phyloP scores from a whole-genome alignment of 1,139 yeast species.

The Suhomyces taliae region DNA sequence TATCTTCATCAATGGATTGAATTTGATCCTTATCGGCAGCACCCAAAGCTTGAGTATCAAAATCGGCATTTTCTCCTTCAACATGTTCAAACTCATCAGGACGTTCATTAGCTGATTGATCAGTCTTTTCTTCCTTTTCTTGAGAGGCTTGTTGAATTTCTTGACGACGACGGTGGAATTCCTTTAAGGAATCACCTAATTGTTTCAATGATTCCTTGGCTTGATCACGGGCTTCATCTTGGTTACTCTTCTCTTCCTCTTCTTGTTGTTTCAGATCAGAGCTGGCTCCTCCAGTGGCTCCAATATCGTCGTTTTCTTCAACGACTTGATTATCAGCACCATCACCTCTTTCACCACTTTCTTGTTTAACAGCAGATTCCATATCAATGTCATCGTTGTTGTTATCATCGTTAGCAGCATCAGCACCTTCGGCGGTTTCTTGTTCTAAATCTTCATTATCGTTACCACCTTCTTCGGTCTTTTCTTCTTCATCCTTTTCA shows the following conservation, averaged over 20 bases:
- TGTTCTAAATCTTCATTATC: constrained; percentile 30
- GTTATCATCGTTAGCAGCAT: constrained; percentile 52
- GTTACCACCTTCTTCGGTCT: constrained; percentile 26
- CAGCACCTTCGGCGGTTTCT: constrained; percentile 40
- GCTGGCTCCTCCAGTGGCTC: constrained; percentile 66
- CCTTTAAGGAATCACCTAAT: constrained; percentile 86
- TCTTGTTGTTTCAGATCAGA: constrained; percentile 47
- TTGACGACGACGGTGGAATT: constrained; percentile 86
- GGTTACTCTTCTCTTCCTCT: constrained; percentile 24
- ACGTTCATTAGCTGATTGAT: constrained; percentile 57
- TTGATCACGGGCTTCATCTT: constrained; percentile 65
- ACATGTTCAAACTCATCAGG: constrained; percentile 93
- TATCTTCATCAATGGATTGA: constrained; percentile 75
- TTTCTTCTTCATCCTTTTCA: constrained; percentile 29
- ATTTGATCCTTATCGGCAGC: constrained; percentile 81
- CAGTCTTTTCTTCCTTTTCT: constrained; percentile 46
- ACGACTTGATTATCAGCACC: constrained; percentile 73
- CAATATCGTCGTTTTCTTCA: constrained; percentile 69
- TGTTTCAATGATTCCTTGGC: constrained; percentile 84
- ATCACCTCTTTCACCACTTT: constrained; percentile 68
- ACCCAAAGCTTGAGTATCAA: constrained; percentile 89
- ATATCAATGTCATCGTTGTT: constrained; percentile 54
- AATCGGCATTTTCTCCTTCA: constrained; percentile 75
- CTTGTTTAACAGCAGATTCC: constrained; percentile 71
- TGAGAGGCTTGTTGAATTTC: constrained; percentile 71